phyloP scores from a whole-genome alignment of 345 rosid species.

The Euphorbia lathyris region DNA sequence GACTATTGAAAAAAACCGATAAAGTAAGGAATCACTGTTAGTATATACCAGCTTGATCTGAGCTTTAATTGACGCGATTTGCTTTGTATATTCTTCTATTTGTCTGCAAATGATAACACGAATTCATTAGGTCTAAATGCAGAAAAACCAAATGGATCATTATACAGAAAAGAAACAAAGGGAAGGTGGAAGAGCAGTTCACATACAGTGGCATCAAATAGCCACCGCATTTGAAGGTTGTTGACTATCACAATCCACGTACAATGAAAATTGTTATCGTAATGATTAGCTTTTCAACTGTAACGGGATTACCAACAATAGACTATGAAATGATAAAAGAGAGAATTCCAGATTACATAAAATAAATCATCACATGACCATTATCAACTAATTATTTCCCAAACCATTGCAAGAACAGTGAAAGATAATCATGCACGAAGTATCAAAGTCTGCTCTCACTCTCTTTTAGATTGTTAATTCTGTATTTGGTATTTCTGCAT shows the following conservation, averaged over 20 bases:
- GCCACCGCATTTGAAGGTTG: neutral
- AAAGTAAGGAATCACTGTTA: neutral
- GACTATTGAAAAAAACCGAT: too few species aligned
- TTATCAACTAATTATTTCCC: neutral
- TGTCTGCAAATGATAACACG: constrained; percentile 44
- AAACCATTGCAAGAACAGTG: neutral
- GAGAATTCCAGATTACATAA: neutral
- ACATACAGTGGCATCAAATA: neutral
- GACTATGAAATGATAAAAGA: too few species aligned
- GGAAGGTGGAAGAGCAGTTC: neutral
- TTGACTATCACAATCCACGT: neutral
- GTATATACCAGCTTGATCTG: constrained; percentile 67
- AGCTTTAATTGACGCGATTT: constrained; percentile 69
- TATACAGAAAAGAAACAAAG: neutral
- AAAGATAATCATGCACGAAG: neutral
- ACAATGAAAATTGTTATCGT: neutral
- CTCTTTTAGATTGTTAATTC: neutral
- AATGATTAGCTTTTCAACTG: neutral
- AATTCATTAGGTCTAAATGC: neutral
- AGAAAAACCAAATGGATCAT: neutral
- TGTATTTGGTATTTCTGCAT: too few species aligned
- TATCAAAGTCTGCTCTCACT: neutral
- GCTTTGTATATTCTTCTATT: constrained; percentile 53
- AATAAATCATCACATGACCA: neutral
- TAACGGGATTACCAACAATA: too few species aligned